Percentiles rank a stretch among this genome's conserved stretches.
Conservation (phyloP, 1,139 yeast species). For the Schwanniomyces etchellsii region DNA sequence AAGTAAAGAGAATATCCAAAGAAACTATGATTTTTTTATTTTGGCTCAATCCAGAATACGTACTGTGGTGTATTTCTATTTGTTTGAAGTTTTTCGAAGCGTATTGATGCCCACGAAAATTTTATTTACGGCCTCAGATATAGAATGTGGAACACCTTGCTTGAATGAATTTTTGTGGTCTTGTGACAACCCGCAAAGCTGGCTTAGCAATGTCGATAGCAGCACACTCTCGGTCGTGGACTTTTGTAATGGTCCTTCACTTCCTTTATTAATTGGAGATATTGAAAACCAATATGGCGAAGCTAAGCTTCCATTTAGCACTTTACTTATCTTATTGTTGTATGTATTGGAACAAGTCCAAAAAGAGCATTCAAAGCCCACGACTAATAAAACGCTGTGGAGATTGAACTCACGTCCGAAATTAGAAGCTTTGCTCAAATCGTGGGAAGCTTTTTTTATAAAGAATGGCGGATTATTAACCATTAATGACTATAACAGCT, state of each 20-base stretch:
- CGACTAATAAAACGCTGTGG: constrained; percentile 42
- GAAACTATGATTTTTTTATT: constrained; percentile 66
- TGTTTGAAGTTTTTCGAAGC: constrained; percentile 66
- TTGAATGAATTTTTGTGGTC: constrained; percentile 66
- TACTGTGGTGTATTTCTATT: constrained; percentile 74
- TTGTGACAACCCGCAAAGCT: constrained; percentile 49
- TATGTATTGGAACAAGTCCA: constrained; percentile 70
- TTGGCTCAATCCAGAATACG: constrained; percentile 81
- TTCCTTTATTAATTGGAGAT: constrained; percentile 44
- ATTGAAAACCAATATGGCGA: constrained; percentile 39
- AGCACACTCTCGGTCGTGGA: constrained; percentile 28
- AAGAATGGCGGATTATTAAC: constrained; percentile 56
- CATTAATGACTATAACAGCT: constrained; percentile 47
- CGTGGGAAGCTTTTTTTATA: constrained; percentile 62
- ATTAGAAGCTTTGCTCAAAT: constrained; percentile 47
- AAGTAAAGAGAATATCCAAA: constrained; percentile 23
- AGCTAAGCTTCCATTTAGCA: constrained; percentile 45
- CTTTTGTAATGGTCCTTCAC: constrained; percentile 52
- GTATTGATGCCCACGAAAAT: constrained; percentile 59
- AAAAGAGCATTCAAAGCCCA: constrained; percentile 32
- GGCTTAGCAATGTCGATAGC: constrained; percentile 38
- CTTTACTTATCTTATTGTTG: constrained; percentile 60
- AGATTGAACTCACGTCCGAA: constrained; percentile 53
- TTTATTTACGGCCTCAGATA: constrained; percentile 51
- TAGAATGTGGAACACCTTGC: constrained; percentile 75